Evolutionary conservation across 164 flowering plant species (phyloP).

Genomic region (Echeveria elegans): DNA sequence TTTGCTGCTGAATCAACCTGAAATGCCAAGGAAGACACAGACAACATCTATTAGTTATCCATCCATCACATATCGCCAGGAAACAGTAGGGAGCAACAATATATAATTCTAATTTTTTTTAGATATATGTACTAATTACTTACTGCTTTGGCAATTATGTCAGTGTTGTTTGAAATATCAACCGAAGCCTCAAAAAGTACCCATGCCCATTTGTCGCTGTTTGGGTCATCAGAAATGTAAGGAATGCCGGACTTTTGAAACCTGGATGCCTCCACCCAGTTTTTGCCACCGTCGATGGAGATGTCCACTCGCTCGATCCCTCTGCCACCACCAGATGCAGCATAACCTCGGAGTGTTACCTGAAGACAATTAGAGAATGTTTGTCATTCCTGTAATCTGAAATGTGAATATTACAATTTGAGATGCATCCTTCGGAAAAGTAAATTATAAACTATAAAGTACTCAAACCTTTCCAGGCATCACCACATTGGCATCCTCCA

Average conservation of each 20-base stretch:
- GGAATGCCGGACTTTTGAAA: constrained; percentile 50
- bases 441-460: neutral
- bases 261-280: constrained; percentile 80
- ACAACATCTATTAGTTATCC: neutral
- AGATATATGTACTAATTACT: neutral
- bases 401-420: neutral
- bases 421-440: neutral
- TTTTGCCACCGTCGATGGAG: constrained; percentile 83
- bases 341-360: constrained; percentile 76
- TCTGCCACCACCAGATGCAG: constrained; percentile 90
- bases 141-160: constrained; percentile 86
- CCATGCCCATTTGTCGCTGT: constrained; percentile 95
- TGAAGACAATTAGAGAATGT: constrained; percentile 15
- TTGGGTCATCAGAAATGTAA: constrained; percentile 53
- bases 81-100: neutral
- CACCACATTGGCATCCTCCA: constrained; percentile 54
- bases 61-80: neutral
- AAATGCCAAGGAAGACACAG: neutral
- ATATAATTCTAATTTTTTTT: too few relatives aligned
- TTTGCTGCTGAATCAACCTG: constrained; percentile 85
- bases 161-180: constrained; percentile 37
- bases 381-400: neutral
- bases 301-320: constrained; percentile 93
- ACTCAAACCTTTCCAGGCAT: constrained; percentile 75
- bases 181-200: constrained; percentile 58